Evolutionary conservation across 139 green algal species (phyloP).

Genomic region (Chlamydomonas sp.): DNA sequence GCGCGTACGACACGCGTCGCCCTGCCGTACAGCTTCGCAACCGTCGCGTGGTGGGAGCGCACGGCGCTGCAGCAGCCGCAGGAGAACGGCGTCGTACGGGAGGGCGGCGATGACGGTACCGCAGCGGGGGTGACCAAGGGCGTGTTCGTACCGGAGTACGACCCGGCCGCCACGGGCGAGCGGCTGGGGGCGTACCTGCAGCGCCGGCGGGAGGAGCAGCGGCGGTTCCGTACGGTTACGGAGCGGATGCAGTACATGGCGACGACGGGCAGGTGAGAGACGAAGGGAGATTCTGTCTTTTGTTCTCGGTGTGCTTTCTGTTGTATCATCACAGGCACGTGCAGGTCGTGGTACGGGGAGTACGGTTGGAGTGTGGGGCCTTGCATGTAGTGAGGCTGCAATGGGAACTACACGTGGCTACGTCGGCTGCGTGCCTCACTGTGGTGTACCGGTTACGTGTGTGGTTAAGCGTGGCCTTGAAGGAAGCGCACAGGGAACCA

Average conservation of each 20-base stretch:
- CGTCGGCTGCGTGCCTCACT: not conserved
- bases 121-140: not conserved
- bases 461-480: too few relatives aligned
- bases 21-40: slow-evolving; percentile 24
- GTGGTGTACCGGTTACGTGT: too few relatives aligned
- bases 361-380: too few relatives aligned
- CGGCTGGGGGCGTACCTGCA: slow-evolving; percentile 13
- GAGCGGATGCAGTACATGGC: slow-evolving; percentile 15
- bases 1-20: slow-evolving; percentile 1
- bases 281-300: not conserved
- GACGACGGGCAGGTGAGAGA: slow-evolving; percentile 2
- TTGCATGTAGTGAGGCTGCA: too few relatives aligned
- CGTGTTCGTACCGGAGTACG: slow-evolving; percentile 20
- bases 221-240: not conserved
- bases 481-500: too few relatives aligned
- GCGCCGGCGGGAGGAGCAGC: slow-evolving; percentile 1
- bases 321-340: not conserved
- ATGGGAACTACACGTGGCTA: not conserved
- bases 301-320: not conserved
- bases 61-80: not conserved
- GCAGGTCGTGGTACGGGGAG: too few relatives aligned
- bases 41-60: slow-evolving; percentile 1
- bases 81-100: not conserved
- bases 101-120: not conserved
- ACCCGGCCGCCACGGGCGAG: not conserved